Evolutionary conservation across 1,139 yeast species (phyloP), one percentile per base, ranked within the genome.

Genomic region (Debaryomyces udenii): DNA sequence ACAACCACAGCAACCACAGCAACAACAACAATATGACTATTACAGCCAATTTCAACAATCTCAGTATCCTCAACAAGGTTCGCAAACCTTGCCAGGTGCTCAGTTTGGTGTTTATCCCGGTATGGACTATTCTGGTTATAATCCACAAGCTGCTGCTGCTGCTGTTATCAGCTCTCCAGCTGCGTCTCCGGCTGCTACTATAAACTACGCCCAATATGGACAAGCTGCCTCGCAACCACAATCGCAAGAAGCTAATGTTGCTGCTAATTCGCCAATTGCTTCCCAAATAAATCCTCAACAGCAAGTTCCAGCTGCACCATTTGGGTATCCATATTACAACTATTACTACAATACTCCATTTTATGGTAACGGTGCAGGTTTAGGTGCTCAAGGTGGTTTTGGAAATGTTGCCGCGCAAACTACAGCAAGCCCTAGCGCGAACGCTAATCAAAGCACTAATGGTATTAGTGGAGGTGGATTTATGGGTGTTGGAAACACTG

Each of bases 31-130:
- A 45, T 64, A 55, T 50, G 70, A 63, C 46, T 64, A 64, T 61
- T 64, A 66, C 61, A 51, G 56, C 37, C 71, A 66, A 49, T 64
- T 60, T 55, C 74, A 67, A 50, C 73, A 66, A 52, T 41, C 44
- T 27, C 70, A 65, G 51, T 67, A 64, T 47, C 74, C 74, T 26
- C 74, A 68, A 55, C 74, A 68, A 50, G 65, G 64, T 37, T 62
- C 63, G 34, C 73, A 68, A 48, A 50, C 57, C 39, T 49, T 64
- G 37, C 74, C 74, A 44, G 72, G 67, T 38, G 66, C 61, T 28
- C 76, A 69, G 56, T 73, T 64, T 52, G 74, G 65, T 35, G 75
- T 67, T 33, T 71, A 68, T 59, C 77, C 78, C 33, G 74, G 72
- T 24, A 56, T 69, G 42, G 78, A 72, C 53, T 72, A 70, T 59